These are phyloP conservation scores for Lagerstroemia speciosa DNA, from an alignment of 345 rosid species.

Conservation along the genomic window DNA sequence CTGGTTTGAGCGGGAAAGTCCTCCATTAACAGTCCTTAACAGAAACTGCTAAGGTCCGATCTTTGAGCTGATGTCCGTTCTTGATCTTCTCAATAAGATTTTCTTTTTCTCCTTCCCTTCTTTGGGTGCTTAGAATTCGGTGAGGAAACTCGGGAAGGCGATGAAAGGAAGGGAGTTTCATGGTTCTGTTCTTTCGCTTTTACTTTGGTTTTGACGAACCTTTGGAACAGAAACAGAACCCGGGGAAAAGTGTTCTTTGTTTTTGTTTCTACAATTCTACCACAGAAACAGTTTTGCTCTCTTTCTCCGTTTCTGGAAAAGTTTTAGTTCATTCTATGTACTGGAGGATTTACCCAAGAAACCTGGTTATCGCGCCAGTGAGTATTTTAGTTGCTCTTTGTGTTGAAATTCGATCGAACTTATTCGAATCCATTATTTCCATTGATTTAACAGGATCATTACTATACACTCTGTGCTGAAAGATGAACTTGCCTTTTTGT, in stretches of 20 bases:
- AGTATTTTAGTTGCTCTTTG: neutral
- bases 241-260: neutral
- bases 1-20: constrained; percentile 12
- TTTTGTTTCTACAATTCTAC: neutral
- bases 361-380: neutral
- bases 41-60: neutral
- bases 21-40: neutral
- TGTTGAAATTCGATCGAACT: neutral
- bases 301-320: neutral
- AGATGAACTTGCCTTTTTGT: no score
- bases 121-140: neutral
- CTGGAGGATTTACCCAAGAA: neutral
- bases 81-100: no score
- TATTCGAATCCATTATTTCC: neutral
- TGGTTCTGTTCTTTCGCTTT: neutral
- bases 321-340: neutral
- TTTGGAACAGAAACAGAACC: neutral
- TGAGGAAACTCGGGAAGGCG: neutral
- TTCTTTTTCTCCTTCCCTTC: no score
- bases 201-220: neutral
- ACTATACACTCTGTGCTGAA: no score
- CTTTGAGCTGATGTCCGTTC: neutral
- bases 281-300: no score
- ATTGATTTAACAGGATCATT: neutral
- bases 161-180: neutral